A percentile compares a stretch with the other conserved stretches of the same genome.
Evolutionary conservation across 1,139 yeast species (phyloP).

Genomic region (Saccharomyces hybrid): DNA sequence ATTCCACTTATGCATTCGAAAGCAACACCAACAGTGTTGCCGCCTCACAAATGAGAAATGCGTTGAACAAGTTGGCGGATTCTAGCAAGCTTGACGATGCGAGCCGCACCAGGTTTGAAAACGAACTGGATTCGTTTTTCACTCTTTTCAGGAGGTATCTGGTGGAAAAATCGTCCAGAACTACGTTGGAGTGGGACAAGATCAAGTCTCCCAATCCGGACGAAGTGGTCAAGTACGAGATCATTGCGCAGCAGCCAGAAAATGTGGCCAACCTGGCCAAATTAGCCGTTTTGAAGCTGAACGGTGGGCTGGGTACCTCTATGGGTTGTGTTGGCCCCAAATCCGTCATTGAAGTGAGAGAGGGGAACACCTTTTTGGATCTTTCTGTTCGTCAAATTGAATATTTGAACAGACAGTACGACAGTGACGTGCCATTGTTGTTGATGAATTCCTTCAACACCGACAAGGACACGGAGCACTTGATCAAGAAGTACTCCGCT

Average conservation of each 20-base stretch:
- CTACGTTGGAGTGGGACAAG: conserved; percentile 87
- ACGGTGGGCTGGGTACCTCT: conserved; percentile 98
- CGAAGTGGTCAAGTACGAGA: conserved; percentile 76
- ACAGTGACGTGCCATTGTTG: conserved; percentile 89
- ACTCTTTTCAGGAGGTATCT: conserved; percentile 89
- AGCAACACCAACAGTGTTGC: conserved; percentile 93
- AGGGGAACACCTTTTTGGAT: conserved; percentile 94
- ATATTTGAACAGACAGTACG: conserved; percentile 82
- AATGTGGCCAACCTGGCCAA: conserved; percentile 52
- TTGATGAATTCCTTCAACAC: conserved; percentile 99
- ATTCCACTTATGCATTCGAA: conserved; percentile 74
- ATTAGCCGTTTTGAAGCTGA: conserved; percentile 89
- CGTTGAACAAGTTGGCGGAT: conserved; percentile 82
- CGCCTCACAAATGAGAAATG: conserved; percentile 96
- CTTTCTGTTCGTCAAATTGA: conserved; percentile 95
- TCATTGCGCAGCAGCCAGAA: conserved; percentile 37
- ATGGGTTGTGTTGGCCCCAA: conserved; percentile 99
- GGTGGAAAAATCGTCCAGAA: conserved; percentile 70
- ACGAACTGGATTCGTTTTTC: conserved; percentile 92
- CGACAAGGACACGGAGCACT: conserved; percentile 89
- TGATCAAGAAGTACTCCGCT: conserved; percentile 93
- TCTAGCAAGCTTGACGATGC: conserved; percentile 54
- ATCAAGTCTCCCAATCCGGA: conserved; percentile 82
- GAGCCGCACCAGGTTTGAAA: conserved; percentile 62
- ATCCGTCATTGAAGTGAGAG: conserved; percentile 96